Evolutionary conservation across 768 basidiomycete species (phyloP).

Genomic region (Rickenella mellea): DNA sequence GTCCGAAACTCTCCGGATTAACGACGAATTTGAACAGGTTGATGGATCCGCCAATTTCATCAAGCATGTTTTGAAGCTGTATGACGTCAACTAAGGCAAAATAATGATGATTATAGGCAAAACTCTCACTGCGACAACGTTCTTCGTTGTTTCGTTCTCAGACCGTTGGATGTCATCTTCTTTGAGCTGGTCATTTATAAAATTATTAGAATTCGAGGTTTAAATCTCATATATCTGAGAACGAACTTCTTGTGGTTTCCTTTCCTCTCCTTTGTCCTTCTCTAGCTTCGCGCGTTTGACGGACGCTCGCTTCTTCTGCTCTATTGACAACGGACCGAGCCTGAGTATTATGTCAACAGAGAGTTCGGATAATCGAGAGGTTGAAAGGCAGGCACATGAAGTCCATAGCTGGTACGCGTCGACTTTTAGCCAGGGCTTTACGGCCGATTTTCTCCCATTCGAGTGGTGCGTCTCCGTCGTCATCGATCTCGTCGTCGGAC

Average conservation of each 20-base stretch:
- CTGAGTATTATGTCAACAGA: constrained; percentile 33
- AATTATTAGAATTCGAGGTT: neutral
- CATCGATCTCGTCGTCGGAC: constrained; percentile 38
- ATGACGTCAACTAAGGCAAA: neutral
- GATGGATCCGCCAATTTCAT: constrained; percentile 33
- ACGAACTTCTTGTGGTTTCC: constrained; percentile 68
- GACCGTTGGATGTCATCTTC: constrained; percentile 78
- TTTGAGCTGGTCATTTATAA: constrained; percentile 27
- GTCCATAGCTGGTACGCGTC: constrained; percentile 70
- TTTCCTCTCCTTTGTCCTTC: constrained; percentile 58
- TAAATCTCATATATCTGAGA: constrained; percentile 1
- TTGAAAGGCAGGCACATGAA: constrained; percentile 62
- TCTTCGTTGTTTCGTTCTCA: constrained; percentile 84
- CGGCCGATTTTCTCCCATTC: constrained; percentile 86
- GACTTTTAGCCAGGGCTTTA: constrained; percentile 71
- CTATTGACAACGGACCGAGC: constrained; percentile 84
- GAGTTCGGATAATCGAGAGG: neutral
- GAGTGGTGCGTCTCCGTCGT: constrained; percentile 32
- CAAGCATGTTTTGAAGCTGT: constrained; percentile 57
- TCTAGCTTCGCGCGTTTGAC: constrained; percentile 59
- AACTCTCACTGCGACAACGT: constrained; percentile 57
- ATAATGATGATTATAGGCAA: neutral
- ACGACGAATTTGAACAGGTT: constrained; percentile 85
- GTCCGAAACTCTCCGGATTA: constrained; percentile 85
- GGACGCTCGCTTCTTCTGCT: constrained; percentile 66